phyloP scores from a whole-genome alignment of 2,329 filamentous ascomycete genomes.

The Teratosphaeria nubilosa region DNA sequence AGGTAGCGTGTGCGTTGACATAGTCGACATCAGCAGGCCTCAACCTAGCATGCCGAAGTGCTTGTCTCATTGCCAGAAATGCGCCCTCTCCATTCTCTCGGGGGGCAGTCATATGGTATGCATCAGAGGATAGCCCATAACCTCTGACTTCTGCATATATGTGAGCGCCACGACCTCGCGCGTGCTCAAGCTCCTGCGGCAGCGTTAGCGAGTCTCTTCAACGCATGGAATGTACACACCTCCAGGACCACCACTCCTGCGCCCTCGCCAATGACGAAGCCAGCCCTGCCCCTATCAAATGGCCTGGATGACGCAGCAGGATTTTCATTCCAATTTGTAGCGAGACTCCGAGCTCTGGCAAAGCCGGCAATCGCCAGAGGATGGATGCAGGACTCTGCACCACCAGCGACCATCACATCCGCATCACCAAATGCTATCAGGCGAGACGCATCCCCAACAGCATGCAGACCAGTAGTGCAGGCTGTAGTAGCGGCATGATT shows the following conservation, averaged over 20 bases:
- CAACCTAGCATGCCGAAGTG: slow-evolving; percentile 61
- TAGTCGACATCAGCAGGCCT: slow-evolving; percentile 69
- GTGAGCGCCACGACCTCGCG: slow-evolving; percentile 61
- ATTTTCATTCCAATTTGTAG: slow-evolving; percentile 66
- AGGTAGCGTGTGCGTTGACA: slow-evolving; percentile 91
- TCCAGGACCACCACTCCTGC: slow-evolving; percentile 82
- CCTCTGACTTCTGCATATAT: slow-evolving; percentile 86
- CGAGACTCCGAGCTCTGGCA: slow-evolving; percentile 73
- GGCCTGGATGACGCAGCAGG: slow-evolving; percentile 68
- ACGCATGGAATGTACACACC: slow-evolving; percentile 27
- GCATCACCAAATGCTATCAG: slow-evolving; percentile 88
- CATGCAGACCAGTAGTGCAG: slow-evolving; percentile 92
- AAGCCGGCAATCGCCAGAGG: slow-evolving; percentile 89
- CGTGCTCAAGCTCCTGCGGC: slow-evolving; percentile 67
- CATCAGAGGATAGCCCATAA: slow-evolving; percentile 85
- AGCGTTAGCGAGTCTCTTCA: slow-evolving; percentile 4
- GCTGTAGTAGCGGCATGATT: slow-evolving; percentile 91
- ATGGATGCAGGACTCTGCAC: slow-evolving; percentile 90
- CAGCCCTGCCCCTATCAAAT: slow-evolving; percentile 68
- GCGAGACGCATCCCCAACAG: slow-evolving; percentile 84
- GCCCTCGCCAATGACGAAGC: slow-evolving; percentile 90
- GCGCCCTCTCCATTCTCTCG: slow-evolving; percentile 74
- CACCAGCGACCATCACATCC: slow-evolving; percentile 92
- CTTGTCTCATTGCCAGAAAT: slow-evolving; percentile 72
- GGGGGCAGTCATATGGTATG: slow-evolving; percentile 87